Percentiles rank a stretch among this genome's conserved stretches.
Conservation (phyloP, 176 grass and related monocot species). For the Bromus sterilis region DNA sequence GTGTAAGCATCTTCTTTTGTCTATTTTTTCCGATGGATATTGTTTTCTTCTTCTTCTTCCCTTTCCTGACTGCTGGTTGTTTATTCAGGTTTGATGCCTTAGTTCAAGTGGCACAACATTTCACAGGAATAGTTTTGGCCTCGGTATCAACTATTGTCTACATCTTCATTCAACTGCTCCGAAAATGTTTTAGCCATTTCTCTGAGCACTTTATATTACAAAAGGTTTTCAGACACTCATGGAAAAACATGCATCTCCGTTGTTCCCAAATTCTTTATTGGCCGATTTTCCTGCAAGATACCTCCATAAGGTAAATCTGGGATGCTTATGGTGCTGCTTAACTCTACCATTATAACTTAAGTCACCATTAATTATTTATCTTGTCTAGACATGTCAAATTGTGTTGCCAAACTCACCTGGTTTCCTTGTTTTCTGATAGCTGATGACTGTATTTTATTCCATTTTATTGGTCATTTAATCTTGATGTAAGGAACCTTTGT, state of each 20-base stretch:
- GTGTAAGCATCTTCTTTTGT: slow-evolving; percentile 40
- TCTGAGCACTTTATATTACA: slow-evolving; percentile 38
- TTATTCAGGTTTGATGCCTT: slow-evolving; percentile 40
- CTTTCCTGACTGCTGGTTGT: slow-evolving; percentile 22
- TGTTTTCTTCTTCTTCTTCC: slow-evolving; percentile 14
- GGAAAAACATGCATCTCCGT: slow-evolving; percentile 62
- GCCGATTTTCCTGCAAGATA: slow-evolving; percentile 78
- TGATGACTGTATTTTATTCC: background rate
- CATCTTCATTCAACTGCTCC: slow-evolving; percentile 56
- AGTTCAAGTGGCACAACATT: slow-evolving; percentile 40
- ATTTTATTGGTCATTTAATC: slow-evolving; percentile 18
- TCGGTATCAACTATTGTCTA: slow-evolving; percentile 60
- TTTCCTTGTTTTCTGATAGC: background rate
- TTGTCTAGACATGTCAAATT: background rate
- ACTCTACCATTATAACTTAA: background rate
- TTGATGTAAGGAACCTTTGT: background rate
- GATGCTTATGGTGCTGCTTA: background rate
- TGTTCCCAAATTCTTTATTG: slow-evolving; percentile 91
- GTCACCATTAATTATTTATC: background rate
- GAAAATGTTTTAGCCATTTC: slow-evolving; percentile 42
- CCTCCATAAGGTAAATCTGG: slow-evolving; percentile 47
- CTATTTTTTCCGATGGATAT: slow-evolving; percentile 9
- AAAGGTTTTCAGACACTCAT: slow-evolving; percentile 62
- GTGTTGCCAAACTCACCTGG: background rate
- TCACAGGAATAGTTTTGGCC: slow-evolving; percentile 46